Conservation (phyloP, 768 basidiomycete genomes). For the Pleurotus ostreatus region DNA sequence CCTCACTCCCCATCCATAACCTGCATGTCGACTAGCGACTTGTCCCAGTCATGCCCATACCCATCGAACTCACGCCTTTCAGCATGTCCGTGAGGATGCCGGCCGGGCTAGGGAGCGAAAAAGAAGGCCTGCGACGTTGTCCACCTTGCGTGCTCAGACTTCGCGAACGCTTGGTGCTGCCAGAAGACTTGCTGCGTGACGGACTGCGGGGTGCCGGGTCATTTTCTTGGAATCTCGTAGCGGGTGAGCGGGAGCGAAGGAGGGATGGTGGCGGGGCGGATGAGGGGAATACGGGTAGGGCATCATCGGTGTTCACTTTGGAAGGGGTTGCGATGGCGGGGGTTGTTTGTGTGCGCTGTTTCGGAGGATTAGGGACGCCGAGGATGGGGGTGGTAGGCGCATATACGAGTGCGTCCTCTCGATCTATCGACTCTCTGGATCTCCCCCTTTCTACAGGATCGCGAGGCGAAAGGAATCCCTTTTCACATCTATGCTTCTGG, state of each 20-base stretch:
- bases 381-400: not conserved
- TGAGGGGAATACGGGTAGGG: not conserved
- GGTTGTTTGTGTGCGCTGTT: not conserved
- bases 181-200: not conserved
- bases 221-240: not conserved
- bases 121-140: slow-evolving; percentile 20
- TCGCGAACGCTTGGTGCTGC: not conserved
- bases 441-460: not conserved
- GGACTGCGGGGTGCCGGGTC: not conserved
- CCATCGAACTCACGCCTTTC: slow-evolving; percentile 38
- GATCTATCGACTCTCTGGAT: not conserved
- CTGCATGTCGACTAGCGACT: not conserved
- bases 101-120: slow-evolving; percentile 24
- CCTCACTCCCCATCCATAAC: not conserved
- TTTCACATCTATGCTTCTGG: slow-evolving; percentile 8
- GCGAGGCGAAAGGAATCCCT: slow-evolving; percentile 12
- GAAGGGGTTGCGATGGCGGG: not conserved
- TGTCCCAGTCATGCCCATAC: not conserved
- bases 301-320: too few species aligned
- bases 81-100: slow-evolving; percentile 33
- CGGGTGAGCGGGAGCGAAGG: slow-evolving; percentile 1
- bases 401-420: not conserved
- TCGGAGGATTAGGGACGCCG: not conserved
- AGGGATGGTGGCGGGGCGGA: slow-evolving; percentile 6
- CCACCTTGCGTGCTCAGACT: slow-evolving; percentile 4